Percentiles rank a stretch among this genome's conserved stretches.
These are phyloP conservation scores for Nemania sp. DNA, from an alignment of 2,329 filamentous ascomycete genomes.

Conservation along the genomic window DNA sequence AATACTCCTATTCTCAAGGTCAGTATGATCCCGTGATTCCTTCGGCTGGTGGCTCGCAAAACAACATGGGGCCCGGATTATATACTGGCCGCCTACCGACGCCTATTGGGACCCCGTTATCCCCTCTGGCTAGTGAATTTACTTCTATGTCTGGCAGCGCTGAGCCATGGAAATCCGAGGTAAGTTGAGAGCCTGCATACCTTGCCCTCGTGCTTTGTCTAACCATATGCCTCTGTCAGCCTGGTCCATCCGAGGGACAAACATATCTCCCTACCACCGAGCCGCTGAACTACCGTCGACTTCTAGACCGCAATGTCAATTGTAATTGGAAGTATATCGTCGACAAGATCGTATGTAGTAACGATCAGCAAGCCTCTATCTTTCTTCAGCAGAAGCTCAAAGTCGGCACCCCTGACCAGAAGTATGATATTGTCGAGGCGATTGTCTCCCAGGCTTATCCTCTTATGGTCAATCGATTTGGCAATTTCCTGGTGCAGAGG, in stretches of 20 bases:
- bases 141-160: slow-evolving; percentile 52
- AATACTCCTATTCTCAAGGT: slow-evolving; percentile 40
- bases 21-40: slow-evolving; percentile 44
- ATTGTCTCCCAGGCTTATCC: slow-evolving; percentile 95
- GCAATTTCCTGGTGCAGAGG: slow-evolving; percentile 96
- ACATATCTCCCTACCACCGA: slow-evolving; percentile 87
- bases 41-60: slow-evolving; percentile 39
- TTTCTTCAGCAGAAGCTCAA: slow-evolving; percentile 99
- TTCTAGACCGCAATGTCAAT: slow-evolving; percentile 92
- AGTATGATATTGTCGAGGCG: slow-evolving; percentile 94
- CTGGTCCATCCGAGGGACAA: slow-evolving; percentile 59
- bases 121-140: slow-evolving; percentile 75
- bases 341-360: slow-evolving; percentile 98
- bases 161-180: slow-evolving; percentile 60
- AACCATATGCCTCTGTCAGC: slow-evolving; percentile 42
- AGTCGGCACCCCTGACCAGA: slow-evolving; percentile 90
- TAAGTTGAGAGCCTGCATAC: slow-evolving; percentile 36
- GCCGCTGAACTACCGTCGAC: slow-evolving; percentile 91
- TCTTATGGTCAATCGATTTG: slow-evolving; percentile 97
- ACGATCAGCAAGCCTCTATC: slow-evolving; percentile 98
- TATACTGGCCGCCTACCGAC: slow-evolving; percentile 35
- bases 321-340: slow-evolving; percentile 99
- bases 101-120: slow-evolving; percentile 61
- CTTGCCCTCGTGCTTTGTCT: slow-evolving; percentile 14
- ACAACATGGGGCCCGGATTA: slow-evolving; percentile 41